A percentile compares a stretch with the other conserved stretches of the same genome.
These are phyloP conservation scores for Penicillium psychrosexuale DNA, from an alignment of 2,329 filamentous ascomycete species.

Conservation along the genomic window DNA sequence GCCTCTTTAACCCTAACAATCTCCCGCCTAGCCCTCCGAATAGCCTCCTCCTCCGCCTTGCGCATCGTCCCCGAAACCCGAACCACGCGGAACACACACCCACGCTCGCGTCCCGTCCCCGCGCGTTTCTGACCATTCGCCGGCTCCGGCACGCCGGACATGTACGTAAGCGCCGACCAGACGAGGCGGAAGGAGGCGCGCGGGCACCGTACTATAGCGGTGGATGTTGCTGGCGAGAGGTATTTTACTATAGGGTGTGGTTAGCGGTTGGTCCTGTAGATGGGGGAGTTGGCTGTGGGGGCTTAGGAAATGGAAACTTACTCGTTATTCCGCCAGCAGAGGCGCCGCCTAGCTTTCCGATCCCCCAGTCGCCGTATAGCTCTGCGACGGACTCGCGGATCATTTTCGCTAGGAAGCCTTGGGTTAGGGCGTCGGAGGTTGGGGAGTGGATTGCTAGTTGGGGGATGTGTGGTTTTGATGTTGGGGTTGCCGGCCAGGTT, in stretches of 20 bases:
- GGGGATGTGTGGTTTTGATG: constrained; percentile 32
- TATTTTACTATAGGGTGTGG: constrained; percentile 70
- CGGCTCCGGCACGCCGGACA: constrained; percentile 63
- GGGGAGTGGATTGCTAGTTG: constrained; percentile 75
- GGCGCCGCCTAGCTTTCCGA: constrained; percentile 57
- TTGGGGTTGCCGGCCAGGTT: constrained; percentile 34
- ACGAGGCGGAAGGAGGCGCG: constrained; percentile 80
- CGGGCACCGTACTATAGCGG: constrained; percentile 81
- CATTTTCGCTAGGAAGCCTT: constrained; percentile 62
- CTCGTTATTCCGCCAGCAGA: constrained; percentile 67
- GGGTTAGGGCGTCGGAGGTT: constrained; percentile 67
- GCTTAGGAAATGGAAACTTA: constrained; percentile 35
- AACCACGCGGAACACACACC: constrained; percentile 79
- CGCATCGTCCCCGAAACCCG: constrained; percentile 89
- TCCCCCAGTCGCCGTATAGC: constrained; percentile 85
- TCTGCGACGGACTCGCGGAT: constrained; percentile 68
- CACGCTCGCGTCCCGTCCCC: constrained; percentile 28
- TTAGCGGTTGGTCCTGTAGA: neutral
- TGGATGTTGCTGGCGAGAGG: constrained; percentile 85
- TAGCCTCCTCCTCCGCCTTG: constrained; percentile 86
- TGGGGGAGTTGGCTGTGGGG: neutral
- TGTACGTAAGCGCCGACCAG: constrained; percentile 84
- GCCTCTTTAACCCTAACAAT: constrained; percentile 64
- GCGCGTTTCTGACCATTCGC: constrained; percentile 16
- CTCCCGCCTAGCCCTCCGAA: constrained; percentile 69